A percentile compares a stretch with the other conserved stretches of the same genome.
Conservation (phyloP, 2,329 filamentous ascomycete genomes). For the Arachnopeziza araneosa region DNA sequence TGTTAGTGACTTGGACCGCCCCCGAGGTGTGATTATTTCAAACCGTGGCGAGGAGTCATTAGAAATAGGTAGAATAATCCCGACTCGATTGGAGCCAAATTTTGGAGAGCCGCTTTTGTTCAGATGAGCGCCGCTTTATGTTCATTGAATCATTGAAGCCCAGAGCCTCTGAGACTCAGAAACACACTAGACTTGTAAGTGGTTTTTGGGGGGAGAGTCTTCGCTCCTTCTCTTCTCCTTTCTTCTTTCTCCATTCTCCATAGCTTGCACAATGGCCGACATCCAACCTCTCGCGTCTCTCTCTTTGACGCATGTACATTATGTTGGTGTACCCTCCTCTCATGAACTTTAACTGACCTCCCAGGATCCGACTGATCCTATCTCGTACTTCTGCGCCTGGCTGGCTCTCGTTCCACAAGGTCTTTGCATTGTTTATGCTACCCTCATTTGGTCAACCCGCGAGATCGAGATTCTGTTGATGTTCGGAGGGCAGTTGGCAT, state of each 20-base stretch:
- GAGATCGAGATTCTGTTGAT: constrained; percentile 86
- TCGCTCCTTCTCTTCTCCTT: neutral
- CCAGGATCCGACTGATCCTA: constrained; percentile 76
- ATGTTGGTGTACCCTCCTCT: constrained; percentile 51
- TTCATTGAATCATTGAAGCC: neutral
- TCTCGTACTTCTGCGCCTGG: constrained; percentile 88
- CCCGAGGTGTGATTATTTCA: neutral
- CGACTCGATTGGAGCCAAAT: neutral
- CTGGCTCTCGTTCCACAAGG: constrained; percentile 91
- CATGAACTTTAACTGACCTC: neutral
- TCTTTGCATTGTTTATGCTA: constrained; percentile 83
- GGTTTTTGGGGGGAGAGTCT: neutral
- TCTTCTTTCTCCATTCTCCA: neutral
- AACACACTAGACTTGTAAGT: no score
- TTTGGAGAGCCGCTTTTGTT: constrained; percentile 23
- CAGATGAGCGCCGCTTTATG: constrained; percentile 5
- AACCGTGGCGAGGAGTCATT: constrained; percentile 11
- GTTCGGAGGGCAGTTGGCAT: constrained; percentile 86
- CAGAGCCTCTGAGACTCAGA: no score
- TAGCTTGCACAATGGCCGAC: constrained; percentile 31
- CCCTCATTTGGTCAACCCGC: constrained; percentile 83
- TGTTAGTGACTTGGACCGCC: neutral
- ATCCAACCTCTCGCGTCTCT: constrained; percentile 70
- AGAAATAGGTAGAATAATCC: neutral
- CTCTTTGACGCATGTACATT: constrained; percentile 92